Evolutionary conservation across 495 filamentous ascomycete species (phyloP).

Genomic region (Aspergillus sclerotioniger): DNA sequence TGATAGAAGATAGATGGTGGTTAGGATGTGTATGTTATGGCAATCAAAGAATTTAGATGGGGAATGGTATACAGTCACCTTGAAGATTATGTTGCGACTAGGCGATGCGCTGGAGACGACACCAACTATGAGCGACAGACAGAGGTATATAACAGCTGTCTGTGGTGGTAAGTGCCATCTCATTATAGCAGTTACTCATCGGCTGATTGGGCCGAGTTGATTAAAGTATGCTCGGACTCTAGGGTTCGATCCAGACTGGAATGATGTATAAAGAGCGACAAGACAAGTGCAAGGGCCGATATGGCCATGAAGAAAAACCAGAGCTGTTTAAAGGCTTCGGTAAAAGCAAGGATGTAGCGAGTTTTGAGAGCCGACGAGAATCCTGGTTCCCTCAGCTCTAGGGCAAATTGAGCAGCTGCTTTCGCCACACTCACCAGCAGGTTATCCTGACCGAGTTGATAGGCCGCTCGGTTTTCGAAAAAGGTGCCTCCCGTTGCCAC

Average conservation of each 20-base stretch:
- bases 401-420: not conserved
- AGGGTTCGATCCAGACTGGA: not conserved
- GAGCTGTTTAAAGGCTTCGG: not conserved
- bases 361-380: not conserved
- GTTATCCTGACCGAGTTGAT: not conserved
- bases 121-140: no score
- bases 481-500: conserved; percentile 56
- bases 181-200: no score
- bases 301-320: conserved; percentile 4
- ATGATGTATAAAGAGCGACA: not conserved
- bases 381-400: not conserved
- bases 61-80: no score
- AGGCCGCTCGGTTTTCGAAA: conserved; percentile 48
- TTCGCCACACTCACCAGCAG: not conserved
- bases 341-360: not conserved
- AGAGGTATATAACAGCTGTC: no score
- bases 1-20: no score
- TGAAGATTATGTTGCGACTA: no score
- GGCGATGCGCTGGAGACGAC: no score
- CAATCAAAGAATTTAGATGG: no score
- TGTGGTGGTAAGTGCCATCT: no score
- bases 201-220: no score
- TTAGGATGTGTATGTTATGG: no score
- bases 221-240: conserved; percentile 1
- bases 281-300: not conserved